A percentile compares a stretch with the other conserved stretches of the same genome.
Evolutionary conservation across 257 asterid species (phyloP).

Genomic region (Rehmannia glutinosa): DNA sequence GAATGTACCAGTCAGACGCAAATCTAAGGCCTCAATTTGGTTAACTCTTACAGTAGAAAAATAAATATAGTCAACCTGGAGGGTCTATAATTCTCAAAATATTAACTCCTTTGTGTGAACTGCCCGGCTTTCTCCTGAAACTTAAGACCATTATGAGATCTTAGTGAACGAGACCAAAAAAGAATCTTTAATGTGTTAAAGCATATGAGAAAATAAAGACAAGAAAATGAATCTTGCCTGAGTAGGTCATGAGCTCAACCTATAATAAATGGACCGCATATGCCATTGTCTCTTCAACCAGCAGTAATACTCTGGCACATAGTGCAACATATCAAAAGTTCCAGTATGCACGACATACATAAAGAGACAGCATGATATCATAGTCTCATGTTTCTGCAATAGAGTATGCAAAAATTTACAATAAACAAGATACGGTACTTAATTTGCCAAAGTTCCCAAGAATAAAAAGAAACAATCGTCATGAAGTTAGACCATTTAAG

Average conservation of each 20-base stretch:
- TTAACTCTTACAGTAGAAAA: neutral
- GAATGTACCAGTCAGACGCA: too few species aligned
- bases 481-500: neutral
- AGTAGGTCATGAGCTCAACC: neutral
- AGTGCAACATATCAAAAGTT: neutral
- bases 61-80: neutral
- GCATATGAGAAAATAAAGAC: neutral
- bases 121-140: neutral
- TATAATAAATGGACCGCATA: neutral
- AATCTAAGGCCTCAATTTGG: neutral
- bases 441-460: neutral
- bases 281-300: neutral
- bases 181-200: neutral
- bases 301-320: neutral
- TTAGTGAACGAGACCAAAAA: neutral
- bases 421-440: too few species aligned
- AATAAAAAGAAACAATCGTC: neutral
- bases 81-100: neutral
- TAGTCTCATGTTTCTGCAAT: neutral
- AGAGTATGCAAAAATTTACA: neutral
- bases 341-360: neutral
- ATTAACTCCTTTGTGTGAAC: neutral
- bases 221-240: neutral
- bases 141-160: neutral
- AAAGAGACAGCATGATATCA: neutral